A percentile compares a stretch with the other conserved stretches of the same genome.
phyloP scores from a whole-genome alignment of 129 eudicot genomes.

The Scalesia atractyloides region DNA sequence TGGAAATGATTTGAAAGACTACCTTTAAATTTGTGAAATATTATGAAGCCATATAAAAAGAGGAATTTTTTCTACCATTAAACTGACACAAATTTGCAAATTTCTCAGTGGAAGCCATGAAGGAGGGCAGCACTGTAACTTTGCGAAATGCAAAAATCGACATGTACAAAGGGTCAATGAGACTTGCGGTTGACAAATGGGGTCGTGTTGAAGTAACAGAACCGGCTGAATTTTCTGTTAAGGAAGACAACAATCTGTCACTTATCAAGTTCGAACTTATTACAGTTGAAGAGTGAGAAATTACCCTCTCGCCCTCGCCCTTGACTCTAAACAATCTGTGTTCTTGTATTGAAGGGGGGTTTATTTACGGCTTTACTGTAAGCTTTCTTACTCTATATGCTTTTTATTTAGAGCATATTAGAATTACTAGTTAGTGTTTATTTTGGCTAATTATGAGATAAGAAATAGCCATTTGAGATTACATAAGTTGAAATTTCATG shows the following conservation, averaged over 20 bases:
- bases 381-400: constrained; percentile 13
- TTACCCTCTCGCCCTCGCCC: constrained; percentile 15
- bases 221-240: constrained; percentile 48
- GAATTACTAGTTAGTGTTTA: constrained; percentile 10
- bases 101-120: constrained; percentile 58
- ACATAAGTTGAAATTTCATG: constrained; percentile 21
- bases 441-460: constrained; percentile 15
- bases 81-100: neutral
- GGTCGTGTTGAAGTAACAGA: constrained; percentile 57
- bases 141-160: constrained; percentile 62
- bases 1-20: neutral
- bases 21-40: neutral
- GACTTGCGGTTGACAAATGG: constrained; percentile 79
- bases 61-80: neutral
- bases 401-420: constrained; percentile 11
- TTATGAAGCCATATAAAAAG: neutral
- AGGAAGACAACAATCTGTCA: constrained; percentile 62
- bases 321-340: constrained; percentile 10
- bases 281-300: constrained; percentile 41
- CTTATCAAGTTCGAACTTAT: constrained; percentile 64
- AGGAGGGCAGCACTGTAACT: constrained; percentile 49
- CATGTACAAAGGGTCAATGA: constrained; percentile 69
- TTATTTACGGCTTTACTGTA: constrained; percentile 16
- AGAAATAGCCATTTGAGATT: constrained; percentile 26
- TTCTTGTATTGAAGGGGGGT: constrained; percentile 24